phyloP scores from a whole-genome alignment of 495 filamentous ascomycete genomes.

The Opeltia flavorubescens region DNA sequence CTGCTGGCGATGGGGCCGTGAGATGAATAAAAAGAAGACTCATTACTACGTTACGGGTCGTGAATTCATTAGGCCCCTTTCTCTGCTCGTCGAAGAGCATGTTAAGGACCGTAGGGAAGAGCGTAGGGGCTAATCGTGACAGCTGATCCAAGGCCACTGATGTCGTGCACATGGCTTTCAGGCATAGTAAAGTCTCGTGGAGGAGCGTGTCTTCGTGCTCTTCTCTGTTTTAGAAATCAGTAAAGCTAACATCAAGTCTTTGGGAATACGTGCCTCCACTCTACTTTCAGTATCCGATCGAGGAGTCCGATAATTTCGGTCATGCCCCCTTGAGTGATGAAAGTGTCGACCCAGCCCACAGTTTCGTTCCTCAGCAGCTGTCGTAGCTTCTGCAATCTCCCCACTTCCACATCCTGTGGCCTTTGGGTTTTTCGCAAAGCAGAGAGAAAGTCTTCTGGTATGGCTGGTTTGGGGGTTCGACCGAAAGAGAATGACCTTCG shows the following conservation, averaged over 20 bases:
- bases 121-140: constrained; percentile 56
- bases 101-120: constrained; percentile 76
- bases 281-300: constrained; percentile 81
- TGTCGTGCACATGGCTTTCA: constrained; percentile 91
- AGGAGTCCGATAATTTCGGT: constrained; percentile 74
- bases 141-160: constrained; percentile 69
- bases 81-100: constrained; percentile 95
- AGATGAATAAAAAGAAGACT: constrained; percentile 78
- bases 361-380: constrained; percentile 87
- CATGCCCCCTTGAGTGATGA: constrained; percentile 84
- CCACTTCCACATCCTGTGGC: constrained; percentile 77
- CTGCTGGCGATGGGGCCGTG: constrained; percentile 33
- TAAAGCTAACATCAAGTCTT: background rate
- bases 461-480: constrained; percentile 32
- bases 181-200: constrained; percentile 82
- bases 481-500: constrained; percentile 30
- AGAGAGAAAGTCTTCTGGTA: constrained; percentile 66
- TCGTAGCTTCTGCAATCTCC: constrained; percentile 83
- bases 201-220: constrained; percentile 91
- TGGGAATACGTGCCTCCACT: constrained; percentile 65
- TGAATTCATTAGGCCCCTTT: constrained; percentile 93
- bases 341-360: constrained; percentile 83
- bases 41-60: constrained; percentile 75
- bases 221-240: constrained; percentile 44
- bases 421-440: constrained; percentile 66